A percentile compares a stretch with the other conserved stretches of the same genome.
These are phyloP conservation scores for Casuarina cunninghamiana DNA, from an alignment of 306 rosid genomes.

Conservation along the genomic window DNA sequence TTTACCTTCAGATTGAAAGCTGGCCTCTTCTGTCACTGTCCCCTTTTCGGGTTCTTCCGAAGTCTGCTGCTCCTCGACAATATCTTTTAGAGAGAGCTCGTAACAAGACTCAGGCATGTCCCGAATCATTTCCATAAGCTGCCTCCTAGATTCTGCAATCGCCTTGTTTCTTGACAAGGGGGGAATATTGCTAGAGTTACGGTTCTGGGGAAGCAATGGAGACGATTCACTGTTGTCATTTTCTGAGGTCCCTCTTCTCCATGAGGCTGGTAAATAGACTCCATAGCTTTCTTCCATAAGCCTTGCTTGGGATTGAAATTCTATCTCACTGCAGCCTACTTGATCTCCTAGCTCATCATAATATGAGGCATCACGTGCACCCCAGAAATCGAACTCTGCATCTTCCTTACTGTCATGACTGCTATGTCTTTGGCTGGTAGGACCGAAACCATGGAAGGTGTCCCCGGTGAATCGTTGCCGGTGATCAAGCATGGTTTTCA, in stretches of 20 bases:
- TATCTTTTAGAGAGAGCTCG: conserved; percentile 72
- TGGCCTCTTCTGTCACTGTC: conserved; percentile 12
- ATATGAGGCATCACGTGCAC: conserved; percentile 26
- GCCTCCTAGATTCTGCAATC: conserved; percentile 49
- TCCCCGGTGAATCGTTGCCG: conserved; percentile 20
- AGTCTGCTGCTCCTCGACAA: conserved; percentile 44
- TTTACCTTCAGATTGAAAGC: conserved; percentile 8
- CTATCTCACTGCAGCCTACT: conserved; percentile 26
- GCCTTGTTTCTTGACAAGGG: conserved; percentile 35
- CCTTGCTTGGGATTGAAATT: conserved; percentile 19
- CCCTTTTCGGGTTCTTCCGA: conserved; percentile 26
- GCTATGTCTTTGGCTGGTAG: conserved; percentile 32
- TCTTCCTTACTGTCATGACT: conserved; percentile 37
- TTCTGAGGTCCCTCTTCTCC: conserved; percentile 18
- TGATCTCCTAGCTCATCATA: conserved; percentile 17
- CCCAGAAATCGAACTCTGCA: conserved; percentile 57
- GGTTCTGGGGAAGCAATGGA: conserved; percentile 36
- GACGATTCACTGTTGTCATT: conserved; percentile 20
- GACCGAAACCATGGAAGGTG: conserved; percentile 15
- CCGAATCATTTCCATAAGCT: conserved; percentile 54
- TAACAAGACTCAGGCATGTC: conserved; percentile 57
- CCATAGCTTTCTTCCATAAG: conserved; percentile 15
- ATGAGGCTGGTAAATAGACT: conserved; percentile 15
- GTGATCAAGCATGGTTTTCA: conserved; percentile 40
- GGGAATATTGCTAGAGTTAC: conserved; percentile 23